Base-by-base conservation (phyloP, 2,329 filamentous ascomycete species). In the Diplodia scrobiculata region DNA sequence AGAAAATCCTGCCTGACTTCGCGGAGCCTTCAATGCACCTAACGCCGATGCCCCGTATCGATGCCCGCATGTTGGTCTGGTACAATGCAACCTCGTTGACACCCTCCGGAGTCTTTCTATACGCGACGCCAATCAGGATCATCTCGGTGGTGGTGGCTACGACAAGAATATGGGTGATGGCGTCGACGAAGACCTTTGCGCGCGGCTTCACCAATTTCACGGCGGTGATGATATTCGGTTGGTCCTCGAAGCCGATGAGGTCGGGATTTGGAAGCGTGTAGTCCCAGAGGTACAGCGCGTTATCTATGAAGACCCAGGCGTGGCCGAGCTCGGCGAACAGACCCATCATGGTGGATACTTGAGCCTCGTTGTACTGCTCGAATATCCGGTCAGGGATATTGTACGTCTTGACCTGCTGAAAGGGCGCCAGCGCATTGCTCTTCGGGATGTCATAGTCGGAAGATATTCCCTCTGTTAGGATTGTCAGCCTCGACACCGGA, bases 281-380 rank as follows among this genome's bases (percentile, higher is more conserved):
- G 79, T 99, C 94, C 96, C 96, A 99, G 17, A 99, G 84, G 76
- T 97, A 99, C 52, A 99, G 83, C 68, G 91, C 91, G 79, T 96
- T 97, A 80, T 99, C 95, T 75, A 99, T 95, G 27, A 91, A 87
- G 65, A 97, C 91, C 91, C 93, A 99, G 34, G 94, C 95, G 78
- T 98, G 92, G 73, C 94, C 93, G 73, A 99, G 85, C 78, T 96
- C 91, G 19, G 95, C 91, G 77, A 99, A 98, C 38, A 99, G 82
- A 10, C 96, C 96, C 90, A 99, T 96, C 73, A 87, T 86, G n/a
- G 93, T 97, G 67, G 90, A 89, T 27, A 97, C 87, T 74, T 96
- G 89, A 67, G 91, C 90, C 62, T 87, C 84, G 72, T 99, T 96
- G 77, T 96, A 94, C 75, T 97, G 92, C 72, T 96, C 90, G 74